Evolutionary conservation across 139 green algal species (phyloP), one percentile per base, ranked within the genome.

Genomic region (Coccomyxa sp.): DNA sequence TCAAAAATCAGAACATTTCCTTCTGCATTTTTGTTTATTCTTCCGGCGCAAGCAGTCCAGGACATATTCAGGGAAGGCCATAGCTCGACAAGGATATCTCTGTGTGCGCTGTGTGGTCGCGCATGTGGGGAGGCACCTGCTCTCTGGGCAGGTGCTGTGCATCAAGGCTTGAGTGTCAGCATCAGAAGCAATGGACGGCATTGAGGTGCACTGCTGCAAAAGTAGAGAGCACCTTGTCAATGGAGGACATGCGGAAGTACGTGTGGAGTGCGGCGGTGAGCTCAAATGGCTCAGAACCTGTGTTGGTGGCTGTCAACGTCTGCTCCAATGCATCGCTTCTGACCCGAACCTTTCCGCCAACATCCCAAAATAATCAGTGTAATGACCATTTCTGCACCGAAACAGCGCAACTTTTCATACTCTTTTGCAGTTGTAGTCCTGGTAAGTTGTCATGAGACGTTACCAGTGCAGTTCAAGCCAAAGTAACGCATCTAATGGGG

Each of bases 201-300:
- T 7, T 51, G 38, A 51, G 38, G 38, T 51, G 38, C 38, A 51
- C 38, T 51, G 38, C 38, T 51, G 38, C 38, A 51, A 51, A 7
- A 7, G 38, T 11, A 51, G 7, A 7, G 38, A 7, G 25, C 25
- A 68, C 77, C 17, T 84, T n/a, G 14, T 79, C 66, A 78, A 93
- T 91, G 85, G 86, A 66, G 28, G 80, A 82, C 18, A 96, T 84
- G 0, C 28, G 31, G 74, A 93, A 93, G 86, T 98, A 98, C n/a
- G 94, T 97, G 92, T 98, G 94, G 76, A 98, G 88, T 7, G 94
- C 94, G 9, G 87, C 77, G 0, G 93, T 97, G 86, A 96, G 95
- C 45, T 85, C 30, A 58, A 98, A 83, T 0, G 82, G 51, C 31
- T 80, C 67, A 25, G 28, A 23, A 27, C 82, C 87, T 0, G 38